phyloP scores from a whole-genome alignment of 352 stramenopile species.

The Phytophthora citricola region DNA sequence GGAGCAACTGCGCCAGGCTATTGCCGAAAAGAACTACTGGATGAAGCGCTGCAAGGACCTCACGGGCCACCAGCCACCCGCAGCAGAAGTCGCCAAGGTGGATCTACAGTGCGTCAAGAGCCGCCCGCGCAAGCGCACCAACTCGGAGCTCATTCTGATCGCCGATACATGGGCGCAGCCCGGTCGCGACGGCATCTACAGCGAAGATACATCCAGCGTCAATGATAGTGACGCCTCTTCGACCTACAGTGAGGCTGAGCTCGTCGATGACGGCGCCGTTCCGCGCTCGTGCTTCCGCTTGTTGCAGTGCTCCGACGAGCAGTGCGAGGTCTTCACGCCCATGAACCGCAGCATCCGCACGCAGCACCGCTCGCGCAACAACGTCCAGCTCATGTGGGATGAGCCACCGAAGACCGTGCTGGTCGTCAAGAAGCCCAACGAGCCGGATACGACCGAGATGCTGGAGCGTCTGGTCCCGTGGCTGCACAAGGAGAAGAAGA shows the following conservation, averaged over 20 bases:
- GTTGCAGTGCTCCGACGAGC: slow-evolving; percentile 87
- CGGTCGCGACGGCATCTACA: slow-evolving; percentile 72
- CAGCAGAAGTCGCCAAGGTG: slow-evolving; percentile 35
- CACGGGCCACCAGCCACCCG: slow-evolving; percentile 47
- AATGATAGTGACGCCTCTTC: slow-evolving; percentile 56
- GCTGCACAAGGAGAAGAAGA: slow-evolving; percentile 76
- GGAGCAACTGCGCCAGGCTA: slow-evolving; percentile 75
- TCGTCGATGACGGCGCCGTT: slow-evolving; percentile 32
- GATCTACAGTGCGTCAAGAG: slow-evolving; percentile 62
- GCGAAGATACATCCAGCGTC: slow-evolving; percentile 63
- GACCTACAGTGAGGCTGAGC: slow-evolving; percentile 50
- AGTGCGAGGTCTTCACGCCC: slow-evolving; percentile 88
- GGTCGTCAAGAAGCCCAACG: slow-evolving; percentile 91
- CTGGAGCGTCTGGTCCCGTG: slow-evolving; percentile 71
- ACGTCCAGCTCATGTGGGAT: slow-evolving; percentile 91
- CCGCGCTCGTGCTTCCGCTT: slow-evolving; percentile 76
- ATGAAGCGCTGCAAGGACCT: slow-evolving; percentile 87
- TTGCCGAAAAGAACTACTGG: slow-evolving; percentile 92
- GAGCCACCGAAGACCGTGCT: slow-evolving; percentile 81
- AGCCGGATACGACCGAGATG: slow-evolving; percentile 76
- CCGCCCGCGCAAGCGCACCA: slow-evolving; percentile 69
- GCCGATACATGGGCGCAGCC: slow-evolving; percentile 79
- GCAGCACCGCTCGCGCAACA: slow-evolving; percentile 86
- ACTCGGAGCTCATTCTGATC: slow-evolving; percentile 86
- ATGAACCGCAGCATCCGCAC: slow-evolving; percentile 89